phyloP scores from a whole-genome alignment of 768 basidiomycete genomes.

The Auriscalpium vulgare region DNA sequence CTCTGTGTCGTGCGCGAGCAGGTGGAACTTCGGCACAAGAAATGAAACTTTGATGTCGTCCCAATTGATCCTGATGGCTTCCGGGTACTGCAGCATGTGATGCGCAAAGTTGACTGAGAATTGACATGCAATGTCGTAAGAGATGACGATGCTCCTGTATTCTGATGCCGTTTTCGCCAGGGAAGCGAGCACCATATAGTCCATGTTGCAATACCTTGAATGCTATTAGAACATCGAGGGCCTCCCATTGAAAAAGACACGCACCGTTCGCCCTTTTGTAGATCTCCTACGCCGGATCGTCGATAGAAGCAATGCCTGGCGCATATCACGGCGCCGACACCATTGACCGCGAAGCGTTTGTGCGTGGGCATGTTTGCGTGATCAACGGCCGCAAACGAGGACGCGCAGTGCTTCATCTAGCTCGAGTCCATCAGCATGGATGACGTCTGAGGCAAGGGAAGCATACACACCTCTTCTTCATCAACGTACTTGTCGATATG shows the following conservation, averaged over 20 bases:
- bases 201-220: slow-evolving; percentile 17
- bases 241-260: neutral
- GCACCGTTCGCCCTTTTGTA: neutral
- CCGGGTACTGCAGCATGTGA: neutral
- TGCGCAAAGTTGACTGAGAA: neutral
- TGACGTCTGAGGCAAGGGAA: slow-evolving; percentile 7
- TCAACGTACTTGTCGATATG: neutral
- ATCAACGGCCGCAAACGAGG: neutral
- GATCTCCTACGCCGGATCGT: neutral
- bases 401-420: neutral
- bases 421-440: too few species aligned
- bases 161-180: neutral
- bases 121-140: neutral
- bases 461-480: slow-evolving; percentile 14
- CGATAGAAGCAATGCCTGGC: neutral
- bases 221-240: neutral
- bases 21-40: slow-evolving; percentile 7
- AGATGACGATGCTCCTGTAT: neutral
- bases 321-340: slow-evolving; percentile 4
- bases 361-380: slow-evolving; percentile 1
- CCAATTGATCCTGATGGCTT: neutral
- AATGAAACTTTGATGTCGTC: neutral
- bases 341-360: neutral
- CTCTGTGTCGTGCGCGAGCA: slow-evolving; percentile 6
- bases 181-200: slow-evolving; percentile 12